Evolutionary conservation across 306 rosid species (phyloP).

Genomic region (Lathyrus oleraceus): DNA sequence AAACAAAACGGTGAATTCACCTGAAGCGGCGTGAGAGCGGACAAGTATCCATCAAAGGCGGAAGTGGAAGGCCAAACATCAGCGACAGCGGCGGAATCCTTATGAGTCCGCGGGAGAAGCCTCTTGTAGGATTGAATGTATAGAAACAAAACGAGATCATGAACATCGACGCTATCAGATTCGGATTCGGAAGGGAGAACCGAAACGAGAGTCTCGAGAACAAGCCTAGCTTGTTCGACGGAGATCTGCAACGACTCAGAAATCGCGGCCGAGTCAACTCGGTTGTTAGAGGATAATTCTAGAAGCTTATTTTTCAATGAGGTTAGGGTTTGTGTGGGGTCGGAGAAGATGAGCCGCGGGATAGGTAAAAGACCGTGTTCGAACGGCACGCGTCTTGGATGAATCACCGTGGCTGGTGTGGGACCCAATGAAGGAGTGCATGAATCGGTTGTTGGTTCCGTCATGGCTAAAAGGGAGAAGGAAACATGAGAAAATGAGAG

Average conservation of each 20-base stretch:
- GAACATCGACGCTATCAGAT: conserved; percentile 62
- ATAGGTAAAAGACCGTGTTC: conserved; percentile 93
- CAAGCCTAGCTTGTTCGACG: conserved; percentile 74
- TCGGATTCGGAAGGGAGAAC: conserved; percentile 71
- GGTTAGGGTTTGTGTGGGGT: conserved; percentile 94
- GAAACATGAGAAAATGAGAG: conserved; percentile 8
- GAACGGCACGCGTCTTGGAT: conserved; percentile 87
- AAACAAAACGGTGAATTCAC: conserved; percentile 42
- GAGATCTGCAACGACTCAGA: conserved; percentile 94
- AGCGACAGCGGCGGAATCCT: conserved; percentile 91
- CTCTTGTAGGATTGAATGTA: conserved; percentile 95
- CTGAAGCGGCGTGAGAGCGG: conserved; percentile 98
- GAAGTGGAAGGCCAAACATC: conserved; percentile 99
- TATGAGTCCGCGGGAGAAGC: conserved; percentile 87
- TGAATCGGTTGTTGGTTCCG: conserved; percentile 65
- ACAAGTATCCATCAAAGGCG: conserved; percentile 95
- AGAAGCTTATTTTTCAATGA: conserved; percentile 78
- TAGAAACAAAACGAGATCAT: conserved; percentile 84
- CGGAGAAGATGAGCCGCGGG: conserved; percentile 82
- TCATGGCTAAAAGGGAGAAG: conserved; percentile 54
- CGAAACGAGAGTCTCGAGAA: conserved; percentile 79
- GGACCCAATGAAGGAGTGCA: conserved; percentile 50
- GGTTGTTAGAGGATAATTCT: conserved; percentile 47
- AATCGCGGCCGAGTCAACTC: conserved; percentile 58
- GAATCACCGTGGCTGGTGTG: conserved; percentile 51